These are phyloP conservation scores for Penicillium sp. DNA, from an alignment of 2,329 filamentous ascomycete genomes.

Conservation along the genomic window DNA sequence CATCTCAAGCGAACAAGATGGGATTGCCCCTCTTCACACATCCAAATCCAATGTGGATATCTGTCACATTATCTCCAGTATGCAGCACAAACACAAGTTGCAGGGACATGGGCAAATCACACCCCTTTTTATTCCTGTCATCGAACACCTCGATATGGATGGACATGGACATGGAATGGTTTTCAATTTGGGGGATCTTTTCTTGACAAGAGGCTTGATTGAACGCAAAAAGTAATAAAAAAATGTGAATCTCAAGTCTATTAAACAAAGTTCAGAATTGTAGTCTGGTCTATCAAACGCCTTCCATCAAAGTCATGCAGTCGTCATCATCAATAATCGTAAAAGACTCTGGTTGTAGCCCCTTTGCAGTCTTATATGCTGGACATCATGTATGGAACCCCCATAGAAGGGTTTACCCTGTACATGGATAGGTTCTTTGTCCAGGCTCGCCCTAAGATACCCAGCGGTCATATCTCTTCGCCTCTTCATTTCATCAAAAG, in stretches of 20 bases:
- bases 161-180: slow-evolving; percentile 1
- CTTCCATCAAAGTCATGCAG: slow-evolving; percentile 3
- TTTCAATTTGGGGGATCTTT: not conserved
- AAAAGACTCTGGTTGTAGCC: not conserved
- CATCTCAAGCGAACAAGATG: not conserved
- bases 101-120: not conserved
- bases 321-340: slow-evolving; percentile 15
- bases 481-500: not conserved
- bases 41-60: not conserved
- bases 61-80: not conserved
- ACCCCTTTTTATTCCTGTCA: not conserved
- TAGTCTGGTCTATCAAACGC: slow-evolving; percentile 4
- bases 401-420: not conserved
- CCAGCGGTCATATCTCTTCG: not conserved
- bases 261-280: not conserved
- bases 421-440: not conserved
- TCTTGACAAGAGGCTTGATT: not conserved
- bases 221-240: not conserved
- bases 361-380: not conserved
- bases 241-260: slow-evolving; percentile 9
- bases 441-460: not conserved
- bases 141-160: not conserved
- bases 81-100: not conserved
- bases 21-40: not conserved
- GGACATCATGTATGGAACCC: not conserved